A percentile compares a stretch with the other conserved stretches of the same genome.
Conservation (phyloP, 75 land plant genomes). For the Selaginella tamariscina region DNA sequence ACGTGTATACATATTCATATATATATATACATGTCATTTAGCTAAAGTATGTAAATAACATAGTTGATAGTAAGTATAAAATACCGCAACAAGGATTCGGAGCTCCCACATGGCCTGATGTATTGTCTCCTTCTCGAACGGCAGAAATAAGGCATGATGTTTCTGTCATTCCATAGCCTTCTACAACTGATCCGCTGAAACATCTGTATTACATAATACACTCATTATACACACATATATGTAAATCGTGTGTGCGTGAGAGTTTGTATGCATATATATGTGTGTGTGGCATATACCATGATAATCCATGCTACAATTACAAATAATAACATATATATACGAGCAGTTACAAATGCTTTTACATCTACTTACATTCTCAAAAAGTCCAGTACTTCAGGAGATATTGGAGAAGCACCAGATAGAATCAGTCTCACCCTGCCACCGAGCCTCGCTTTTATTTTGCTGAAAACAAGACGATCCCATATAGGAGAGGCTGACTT, state of each 20-base stretch:
- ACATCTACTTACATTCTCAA: constrained; percentile 59
- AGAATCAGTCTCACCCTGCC: constrained; percentile 71
- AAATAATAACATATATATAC: no score
- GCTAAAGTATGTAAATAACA: neutral
- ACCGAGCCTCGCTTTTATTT: constrained; percentile 79
- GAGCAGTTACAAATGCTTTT: no score
- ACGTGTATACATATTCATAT: neutral
- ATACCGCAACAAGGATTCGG: constrained; percentile 90
- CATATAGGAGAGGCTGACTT: constrained; percentile 88
- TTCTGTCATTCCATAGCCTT: constrained; percentile 99
- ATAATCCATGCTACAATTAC: no score
- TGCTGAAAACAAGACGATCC: constrained; percentile 94
- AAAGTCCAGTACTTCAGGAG: constrained; percentile 91
- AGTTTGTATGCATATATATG: no score
- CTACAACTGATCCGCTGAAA: constrained; percentile 70
- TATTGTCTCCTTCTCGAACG: constrained; percentile 47
- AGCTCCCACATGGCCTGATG: constrained; percentile 94
- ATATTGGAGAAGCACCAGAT: constrained; percentile 97
- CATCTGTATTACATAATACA: no score
- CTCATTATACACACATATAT: no score
- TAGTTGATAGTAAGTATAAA: neutral
- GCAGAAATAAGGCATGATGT: constrained; percentile 69
- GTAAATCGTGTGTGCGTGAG: no score
- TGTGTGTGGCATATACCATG: no score
- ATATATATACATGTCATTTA: neutral